Evolutionary conservation across 2,329 filamentous ascomycete genomes (phyloP).

Genomic region (Pezizomycotina sp.): DNA sequence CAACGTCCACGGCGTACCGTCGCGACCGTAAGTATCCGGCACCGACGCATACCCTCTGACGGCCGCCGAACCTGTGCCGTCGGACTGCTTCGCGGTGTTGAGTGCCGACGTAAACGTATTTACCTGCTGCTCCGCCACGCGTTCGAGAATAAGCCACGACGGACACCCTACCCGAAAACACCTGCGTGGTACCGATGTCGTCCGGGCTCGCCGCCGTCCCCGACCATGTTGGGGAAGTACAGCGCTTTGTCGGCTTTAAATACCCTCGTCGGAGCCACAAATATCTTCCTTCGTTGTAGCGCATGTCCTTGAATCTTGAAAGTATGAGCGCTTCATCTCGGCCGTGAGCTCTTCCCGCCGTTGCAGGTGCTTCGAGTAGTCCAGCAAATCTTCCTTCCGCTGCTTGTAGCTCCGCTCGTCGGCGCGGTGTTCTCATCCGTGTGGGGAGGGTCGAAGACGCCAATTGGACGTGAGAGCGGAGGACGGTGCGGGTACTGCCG

Average conservation of each 20-base stretch:
- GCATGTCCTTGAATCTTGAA: conserved; percentile 86
- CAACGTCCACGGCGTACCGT: conserved; percentile 6
- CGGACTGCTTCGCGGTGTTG: conserved; percentile 51
- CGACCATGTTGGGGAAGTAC: conserved; percentile 85
- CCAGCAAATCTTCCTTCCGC: conserved; percentile 60
- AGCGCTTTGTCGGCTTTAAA: conserved; percentile 70
- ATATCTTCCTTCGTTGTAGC: conserved; percentile 78
- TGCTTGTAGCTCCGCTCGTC: conserved; percentile 51
- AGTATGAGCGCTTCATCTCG: conserved; percentile 74
- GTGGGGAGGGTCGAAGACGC: conserved; percentile 55
- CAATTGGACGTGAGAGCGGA: conserved; percentile 64
- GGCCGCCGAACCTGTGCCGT: conserved; percentile 41
- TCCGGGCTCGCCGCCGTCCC: conserved; percentile 52
- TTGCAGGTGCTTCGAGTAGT: conserved; percentile 69
- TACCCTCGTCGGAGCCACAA: conserved; percentile 64
- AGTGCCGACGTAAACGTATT: conserved; percentile 50
- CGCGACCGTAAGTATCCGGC: too few species aligned
- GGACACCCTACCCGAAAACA: conserved; percentile 55
- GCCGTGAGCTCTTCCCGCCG: conserved; percentile 61
- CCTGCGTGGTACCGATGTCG: conserved; percentile 52
- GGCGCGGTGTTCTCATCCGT: conserved; percentile 65
- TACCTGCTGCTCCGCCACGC: conserved; percentile 68
- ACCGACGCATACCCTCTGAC: too few species aligned
- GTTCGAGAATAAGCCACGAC: conserved; percentile 67
- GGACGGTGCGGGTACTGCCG: too few species aligned